phyloP scores from a whole-genome alignment of 208 protist genomes.

The Leishmania martiniquensis region DNA sequence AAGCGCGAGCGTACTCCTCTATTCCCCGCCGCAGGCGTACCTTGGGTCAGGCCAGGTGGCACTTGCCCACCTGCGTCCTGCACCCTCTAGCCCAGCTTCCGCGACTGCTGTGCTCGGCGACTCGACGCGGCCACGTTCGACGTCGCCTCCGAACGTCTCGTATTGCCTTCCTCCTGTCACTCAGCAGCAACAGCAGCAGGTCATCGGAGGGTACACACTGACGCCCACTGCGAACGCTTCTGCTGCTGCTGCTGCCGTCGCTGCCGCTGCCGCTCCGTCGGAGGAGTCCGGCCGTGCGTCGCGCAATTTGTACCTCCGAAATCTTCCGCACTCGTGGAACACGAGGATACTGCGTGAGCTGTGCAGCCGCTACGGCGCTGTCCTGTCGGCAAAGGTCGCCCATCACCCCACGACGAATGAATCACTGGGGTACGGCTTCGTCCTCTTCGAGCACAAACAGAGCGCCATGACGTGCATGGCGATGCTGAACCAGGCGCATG shows the following conservation, averaged over 20 bases:
- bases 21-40: conserved; percentile 21
- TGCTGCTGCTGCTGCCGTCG: not conserved
- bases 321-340: conserved; percentile 70
- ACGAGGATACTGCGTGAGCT: conserved; percentile 61
- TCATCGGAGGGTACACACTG: conserved; percentile 14
- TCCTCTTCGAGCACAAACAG: conserved; percentile 55
- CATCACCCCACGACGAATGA: conserved; percentile 55
- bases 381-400: conserved; percentile 63
- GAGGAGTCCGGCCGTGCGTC: conserved; percentile 14
- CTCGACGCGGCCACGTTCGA: not conserved
- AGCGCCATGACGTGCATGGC: conserved; percentile 46
- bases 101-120: not conserved
- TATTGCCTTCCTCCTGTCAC: conserved; percentile 8
- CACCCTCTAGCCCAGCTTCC: not conserved
- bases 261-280: conserved; percentile 9
- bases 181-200: not conserved
- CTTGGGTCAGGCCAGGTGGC: not conserved
- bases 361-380: conserved; percentile 50
- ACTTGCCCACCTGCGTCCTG: not conserved
- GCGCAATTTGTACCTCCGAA: conserved; percentile 66
- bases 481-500: conserved; percentile 25
- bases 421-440: conserved; percentile 70
- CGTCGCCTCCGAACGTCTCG: not conserved
- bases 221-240: conserved; percentile 5
- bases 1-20: conserved; percentile 7